These are phyloP conservation scores for Jaltomata sinuosa DNA, from an alignment of 257 asterid genomes.

Conservation along the genomic window DNA sequence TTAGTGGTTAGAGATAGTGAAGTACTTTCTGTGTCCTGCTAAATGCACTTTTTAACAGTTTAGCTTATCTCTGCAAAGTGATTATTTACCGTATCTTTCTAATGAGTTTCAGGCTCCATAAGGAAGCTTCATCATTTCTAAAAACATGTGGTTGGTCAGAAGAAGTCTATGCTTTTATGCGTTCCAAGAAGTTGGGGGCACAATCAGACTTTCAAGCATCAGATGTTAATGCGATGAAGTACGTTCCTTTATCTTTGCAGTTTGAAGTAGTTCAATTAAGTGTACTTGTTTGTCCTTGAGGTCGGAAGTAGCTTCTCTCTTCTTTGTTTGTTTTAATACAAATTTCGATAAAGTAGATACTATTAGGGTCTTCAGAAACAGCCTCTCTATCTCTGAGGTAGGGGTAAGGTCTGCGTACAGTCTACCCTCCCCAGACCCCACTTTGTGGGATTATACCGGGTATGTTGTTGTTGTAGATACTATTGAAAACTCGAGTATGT, in stretches of 20 bases:
- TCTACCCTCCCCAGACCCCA: no score
- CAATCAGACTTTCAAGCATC: conserved; percentile 26
- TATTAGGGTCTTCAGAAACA: no score
- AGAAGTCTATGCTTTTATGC: conserved; percentile 69
- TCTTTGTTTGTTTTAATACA: not conserved
- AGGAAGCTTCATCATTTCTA: conserved; percentile 62
- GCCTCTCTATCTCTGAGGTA: no score
- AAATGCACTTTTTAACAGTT: not conserved
- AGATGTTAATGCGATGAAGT: conserved; percentile 48
- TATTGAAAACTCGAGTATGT: not conserved
- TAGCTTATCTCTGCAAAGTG: not conserved
- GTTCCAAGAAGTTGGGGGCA: conserved; percentile 35
- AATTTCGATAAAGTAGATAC: not conserved
- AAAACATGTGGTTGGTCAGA: conserved; percentile 77
- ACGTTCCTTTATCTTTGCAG: conserved; percentile 25
- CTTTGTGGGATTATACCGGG: no score
- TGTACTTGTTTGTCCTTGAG: not conserved
- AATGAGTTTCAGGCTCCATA: conserved; percentile 49
- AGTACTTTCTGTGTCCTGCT: not conserved
- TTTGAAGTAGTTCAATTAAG: not conserved
- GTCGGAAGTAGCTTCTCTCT: not conserved
- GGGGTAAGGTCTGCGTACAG: no score
- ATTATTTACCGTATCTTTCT: conserved; percentile 5
- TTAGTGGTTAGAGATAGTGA: not conserved
- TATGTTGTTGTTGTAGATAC: no score